Evolutionary conservation across 495 filamentous ascomycete genomes (phyloP).

Genomic region (Aspergillus egyptiacus): DNA sequence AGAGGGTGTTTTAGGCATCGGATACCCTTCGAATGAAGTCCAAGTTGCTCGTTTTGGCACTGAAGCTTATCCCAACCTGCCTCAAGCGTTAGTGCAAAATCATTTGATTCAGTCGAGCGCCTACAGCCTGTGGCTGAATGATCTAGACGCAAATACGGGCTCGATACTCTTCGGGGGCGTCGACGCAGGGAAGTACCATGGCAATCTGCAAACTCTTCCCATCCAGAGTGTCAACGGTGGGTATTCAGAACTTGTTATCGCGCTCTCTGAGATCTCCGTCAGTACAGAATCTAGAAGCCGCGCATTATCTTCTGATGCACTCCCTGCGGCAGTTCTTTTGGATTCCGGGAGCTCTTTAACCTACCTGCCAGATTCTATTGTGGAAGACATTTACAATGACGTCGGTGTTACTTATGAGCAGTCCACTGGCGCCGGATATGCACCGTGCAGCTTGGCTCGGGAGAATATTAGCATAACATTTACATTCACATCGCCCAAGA

Average conservation of each 20-base stretch:
- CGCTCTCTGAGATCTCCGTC: constrained; percentile 58
- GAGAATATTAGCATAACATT: constrained; percentile 58
- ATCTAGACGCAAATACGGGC: constrained; percentile 60
- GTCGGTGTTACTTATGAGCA: constrained; percentile 59
- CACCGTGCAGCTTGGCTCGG: constrained; percentile 64
- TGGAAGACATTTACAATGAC: constrained; percentile 54
- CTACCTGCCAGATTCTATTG: constrained; percentile 72
- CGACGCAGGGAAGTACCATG: constrained; percentile 71
- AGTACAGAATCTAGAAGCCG: constrained; percentile 34
- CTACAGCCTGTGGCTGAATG: constrained; percentile 61
- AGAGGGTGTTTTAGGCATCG: constrained; percentile 86
- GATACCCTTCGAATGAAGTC: constrained; percentile 79
- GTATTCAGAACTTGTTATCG: constrained; percentile 76
- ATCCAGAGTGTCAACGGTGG: constrained; percentile 54
- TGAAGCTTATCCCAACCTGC: constrained; percentile 70
- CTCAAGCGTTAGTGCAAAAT: constrained; percentile 62
- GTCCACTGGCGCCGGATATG: constrained; percentile 48
- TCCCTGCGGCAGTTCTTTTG: constrained; percentile 63
- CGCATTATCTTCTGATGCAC: constrained; percentile 47
- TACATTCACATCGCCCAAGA: constrained; percentile 60
- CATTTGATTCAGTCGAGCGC: constrained; percentile 72
- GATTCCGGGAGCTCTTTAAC: constrained; percentile 90
- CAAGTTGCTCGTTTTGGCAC: constrained; percentile 57
- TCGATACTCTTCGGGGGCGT: constrained; percentile 90
- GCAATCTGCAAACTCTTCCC: constrained; percentile 67